Conservation (phyloP, 1,284 basidiomycete genomes). For the Pyrrhoderma noxium region DNA sequence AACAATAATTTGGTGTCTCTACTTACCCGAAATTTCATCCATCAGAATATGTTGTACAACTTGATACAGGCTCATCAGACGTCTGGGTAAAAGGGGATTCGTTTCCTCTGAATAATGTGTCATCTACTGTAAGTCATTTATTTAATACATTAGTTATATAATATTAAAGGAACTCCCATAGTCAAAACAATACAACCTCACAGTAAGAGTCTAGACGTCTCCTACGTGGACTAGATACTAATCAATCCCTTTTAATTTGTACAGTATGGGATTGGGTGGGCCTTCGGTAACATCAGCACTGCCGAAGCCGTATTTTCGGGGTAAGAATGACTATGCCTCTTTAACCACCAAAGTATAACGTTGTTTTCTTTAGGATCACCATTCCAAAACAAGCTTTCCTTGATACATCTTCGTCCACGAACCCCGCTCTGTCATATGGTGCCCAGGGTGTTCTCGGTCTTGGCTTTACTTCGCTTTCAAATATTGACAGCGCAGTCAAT, state of each 20-base stretch:
- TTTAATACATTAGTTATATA: no score
- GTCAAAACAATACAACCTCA: slow-evolving; percentile 47
- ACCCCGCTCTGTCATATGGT: slow-evolving; percentile 66
- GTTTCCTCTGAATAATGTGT: slow-evolving; percentile 45
- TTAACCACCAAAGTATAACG: slow-evolving; percentile 11
- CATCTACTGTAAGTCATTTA: slow-evolving; percentile 47
- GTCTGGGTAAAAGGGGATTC: slow-evolving; percentile 59
- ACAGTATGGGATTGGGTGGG: slow-evolving; percentile 81
- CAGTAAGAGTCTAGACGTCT: slow-evolving; percentile 37
- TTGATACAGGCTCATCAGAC: slow-evolving; percentile 78
- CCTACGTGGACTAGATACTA: no score
- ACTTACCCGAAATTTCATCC: slow-evolving; percentile 2
- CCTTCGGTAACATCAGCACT: slow-evolving; percentile 53
- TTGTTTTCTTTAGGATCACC: slow-evolving; percentile 40
- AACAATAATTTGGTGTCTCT: slow-evolving; percentile 4
- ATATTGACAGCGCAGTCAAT: slow-evolving; percentile 55
- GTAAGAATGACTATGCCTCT: slow-evolving; percentile 32
- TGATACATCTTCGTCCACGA: slow-evolving; percentile 50
- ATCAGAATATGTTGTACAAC: slow-evolving; percentile 58
- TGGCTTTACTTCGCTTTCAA: slow-evolving; percentile 71
- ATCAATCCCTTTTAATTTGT: no score
- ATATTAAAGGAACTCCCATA: slow-evolving; percentile 22
- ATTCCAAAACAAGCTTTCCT: slow-evolving; percentile 62
- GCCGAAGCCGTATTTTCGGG: slow-evolving; percentile 60
- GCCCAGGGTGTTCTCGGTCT: slow-evolving; percentile 68